A percentile compares a stretch with the other conserved stretches of the same genome.
Conservation (phyloP, 192 early-diverging fungal genomes). For the Dissophora ornata region DNA sequence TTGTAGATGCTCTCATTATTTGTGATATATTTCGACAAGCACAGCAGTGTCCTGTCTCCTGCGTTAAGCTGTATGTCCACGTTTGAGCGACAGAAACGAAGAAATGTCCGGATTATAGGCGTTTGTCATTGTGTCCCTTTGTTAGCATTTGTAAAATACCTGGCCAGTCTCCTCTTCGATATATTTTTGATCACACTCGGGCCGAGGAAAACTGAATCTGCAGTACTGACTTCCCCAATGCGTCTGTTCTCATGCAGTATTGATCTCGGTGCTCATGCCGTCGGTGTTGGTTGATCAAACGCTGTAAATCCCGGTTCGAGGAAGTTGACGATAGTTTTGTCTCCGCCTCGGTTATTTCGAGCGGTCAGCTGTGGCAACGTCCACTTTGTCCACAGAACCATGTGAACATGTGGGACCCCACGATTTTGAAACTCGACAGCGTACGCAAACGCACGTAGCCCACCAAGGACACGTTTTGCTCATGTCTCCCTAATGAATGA, state of each 20-base stretch:
- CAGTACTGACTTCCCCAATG: background rate
- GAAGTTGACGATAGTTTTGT: no score
- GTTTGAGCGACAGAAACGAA: background rate
- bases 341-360: background rate
- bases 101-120: conserved; percentile 7
- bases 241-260: background rate
- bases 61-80: conserved; percentile 9
- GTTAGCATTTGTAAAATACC: background rate
- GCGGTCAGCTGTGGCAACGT: background rate
- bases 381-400: background rate
- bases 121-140: background rate
- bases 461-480: background rate
- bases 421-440: conserved; percentile 12
- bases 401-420: conserved; percentile 14
- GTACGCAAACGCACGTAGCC: background rate
- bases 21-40: conserved; percentile 10
- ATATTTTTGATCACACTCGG: background rate
- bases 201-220: conserved; percentile 6
- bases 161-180: background rate
- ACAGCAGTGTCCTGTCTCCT: background rate
- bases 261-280: background rate
- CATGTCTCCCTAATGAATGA: no score
- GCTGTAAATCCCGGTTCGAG: no score
- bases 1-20: no score
- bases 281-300: background rate